Base-by-base conservation (phyloP, 2,329 filamentous ascomycete genomes). In the Sarocladium kiliense region DNA sequence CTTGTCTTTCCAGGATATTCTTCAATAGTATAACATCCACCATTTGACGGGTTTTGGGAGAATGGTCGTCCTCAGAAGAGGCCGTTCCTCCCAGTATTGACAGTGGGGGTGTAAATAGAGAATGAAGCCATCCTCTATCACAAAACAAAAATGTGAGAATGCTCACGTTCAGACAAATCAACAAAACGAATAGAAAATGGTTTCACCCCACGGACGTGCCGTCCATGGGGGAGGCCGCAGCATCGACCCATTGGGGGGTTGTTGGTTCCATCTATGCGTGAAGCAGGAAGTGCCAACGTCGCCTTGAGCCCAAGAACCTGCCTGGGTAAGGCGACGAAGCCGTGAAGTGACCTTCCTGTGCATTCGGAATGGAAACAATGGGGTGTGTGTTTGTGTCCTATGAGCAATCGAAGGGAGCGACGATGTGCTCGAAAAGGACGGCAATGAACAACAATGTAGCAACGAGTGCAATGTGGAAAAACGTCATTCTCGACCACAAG, bases 221-320 rank as follows among this genome's bases (percentile, higher is more conserved):
- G 53, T 62, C 56, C 60, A 68, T 68, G 67, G 70, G 72, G 63
- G 74, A 71, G 76, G 75, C 64, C 75, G 77, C 71, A 79, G 77
- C 74, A 80, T 79, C 77, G 77, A 76, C 77, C 77, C 75, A 73
- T 68, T 70, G 69, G 72, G 70, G 44, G 18, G 41, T 23, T 44
- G 16, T 44, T 44, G 41, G 25, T 47, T 30, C 44, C 21, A 27
- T 47, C n/a, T 23, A 23, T 12, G 12, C 44, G n/a, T n/a, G 14
- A n/a, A 23, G 11, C 23, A 47, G 44, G 25, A 30, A 23, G 3
- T 23, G 44, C 11, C 23, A n/a, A 27, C 12, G 44, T 47, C 25
- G 44, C 21, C 39, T 23, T 30, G 9, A 47, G 6, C 25, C 25
- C 7, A n/a, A 23, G 21, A 44, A 30, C 44, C 44, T 6, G 44